These are phyloP conservation scores for Phytophthora ohioensis DNA, from an alignment of 352 stramenopile species.

Conservation along the genomic window DNA sequence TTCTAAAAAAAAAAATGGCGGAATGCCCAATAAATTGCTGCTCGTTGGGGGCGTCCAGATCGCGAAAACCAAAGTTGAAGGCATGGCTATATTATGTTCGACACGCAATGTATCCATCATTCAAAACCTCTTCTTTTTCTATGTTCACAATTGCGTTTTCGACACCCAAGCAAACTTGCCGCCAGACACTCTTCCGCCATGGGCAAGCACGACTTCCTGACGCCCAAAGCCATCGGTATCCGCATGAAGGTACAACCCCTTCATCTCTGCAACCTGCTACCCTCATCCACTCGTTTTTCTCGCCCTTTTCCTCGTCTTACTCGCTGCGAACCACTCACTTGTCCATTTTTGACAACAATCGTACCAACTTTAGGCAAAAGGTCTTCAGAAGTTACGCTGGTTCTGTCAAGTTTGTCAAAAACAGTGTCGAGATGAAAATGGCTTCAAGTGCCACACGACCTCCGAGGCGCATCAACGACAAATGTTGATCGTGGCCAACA, in stretches of 20 bases:
- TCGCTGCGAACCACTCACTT: constrained; percentile 8
- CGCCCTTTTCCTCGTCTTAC: background rate
- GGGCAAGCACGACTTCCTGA: constrained; percentile 88
- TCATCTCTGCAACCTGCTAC: background rate
- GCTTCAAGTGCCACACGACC: constrained; percentile 99
- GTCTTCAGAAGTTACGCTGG: constrained; percentile 77
- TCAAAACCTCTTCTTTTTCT: too few species aligned
- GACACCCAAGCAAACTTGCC: background rate
- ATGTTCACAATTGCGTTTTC: background rate
- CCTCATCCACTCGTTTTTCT: background rate
- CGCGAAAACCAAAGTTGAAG: too few species aligned
- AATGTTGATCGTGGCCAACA: constrained; percentile 98
- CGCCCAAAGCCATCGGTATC: constrained; percentile 85
- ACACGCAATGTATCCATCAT: too few species aligned
- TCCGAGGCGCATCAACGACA: constrained; percentile 98
- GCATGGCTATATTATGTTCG: too few species aligned
- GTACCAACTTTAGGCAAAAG: constrained; percentile 77
- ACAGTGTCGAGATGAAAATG: constrained; percentile 99
- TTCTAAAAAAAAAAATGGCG: too few species aligned
- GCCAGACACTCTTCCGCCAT: constrained; percentile 37
- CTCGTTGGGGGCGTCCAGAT: too few species aligned
- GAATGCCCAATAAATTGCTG: too few species aligned
- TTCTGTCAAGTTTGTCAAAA: constrained; percentile 99
- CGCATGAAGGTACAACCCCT: constrained; percentile 76
- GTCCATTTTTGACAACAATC: background rate